These are phyloP conservation scores for Alternaria panax DNA, from an alignment of 2,329 filamentous ascomycete species.

Conservation along the genomic window DNA sequence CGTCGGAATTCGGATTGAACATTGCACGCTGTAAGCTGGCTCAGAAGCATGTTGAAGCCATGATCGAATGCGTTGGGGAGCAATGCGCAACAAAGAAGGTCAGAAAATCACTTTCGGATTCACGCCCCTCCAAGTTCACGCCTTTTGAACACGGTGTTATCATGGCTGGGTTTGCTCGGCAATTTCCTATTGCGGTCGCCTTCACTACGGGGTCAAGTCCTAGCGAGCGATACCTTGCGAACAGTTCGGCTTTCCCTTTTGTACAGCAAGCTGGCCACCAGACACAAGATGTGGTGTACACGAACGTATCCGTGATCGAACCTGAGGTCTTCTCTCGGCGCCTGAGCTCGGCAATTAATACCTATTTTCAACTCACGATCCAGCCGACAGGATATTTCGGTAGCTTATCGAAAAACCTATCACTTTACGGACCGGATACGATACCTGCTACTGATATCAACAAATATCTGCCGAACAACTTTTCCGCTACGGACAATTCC, in stretches of 20 bases:
- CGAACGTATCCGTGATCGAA: conserved; percentile 21
- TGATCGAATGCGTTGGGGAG: conserved; percentile 19
- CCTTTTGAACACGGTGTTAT: conserved; percentile 27
- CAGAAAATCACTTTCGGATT: conserved; percentile 28
- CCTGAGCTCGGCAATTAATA: conserved; percentile 38
- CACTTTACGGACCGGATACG: conserved; percentile 37
- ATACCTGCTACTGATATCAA: conserved; percentile 30
- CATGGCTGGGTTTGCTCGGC: conserved; percentile 2
- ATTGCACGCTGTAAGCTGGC: conserved; percentile 28
- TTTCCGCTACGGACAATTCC: conserved; percentile 19
- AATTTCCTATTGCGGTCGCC: conserved; percentile 25
- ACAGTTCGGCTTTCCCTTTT: conserved; percentile 32
- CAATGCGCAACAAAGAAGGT: conserved; percentile 24
- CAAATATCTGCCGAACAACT: conserved; percentile 30
- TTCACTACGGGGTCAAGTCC: conserved; percentile 25
- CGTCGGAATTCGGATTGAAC: conserved; percentile 17
- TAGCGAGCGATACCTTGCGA: conserved; percentile 32
- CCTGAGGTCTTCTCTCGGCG: conserved; percentile 29
- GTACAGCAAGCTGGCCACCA: conserved; percentile 16
- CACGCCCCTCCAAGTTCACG: conserved; percentile 19
- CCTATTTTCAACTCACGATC: conserved; percentile 41
- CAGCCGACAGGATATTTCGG: conserved; percentile 36
- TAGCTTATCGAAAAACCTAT: conserved; percentile 28
- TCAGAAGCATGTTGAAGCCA: conserved; percentile 35
- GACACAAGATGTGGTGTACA: conserved; percentile 1